Evolutionary conservation across 495 filamentous ascomycete species (phyloP).

Genomic region (Penicillium simplicissimum): DNA sequence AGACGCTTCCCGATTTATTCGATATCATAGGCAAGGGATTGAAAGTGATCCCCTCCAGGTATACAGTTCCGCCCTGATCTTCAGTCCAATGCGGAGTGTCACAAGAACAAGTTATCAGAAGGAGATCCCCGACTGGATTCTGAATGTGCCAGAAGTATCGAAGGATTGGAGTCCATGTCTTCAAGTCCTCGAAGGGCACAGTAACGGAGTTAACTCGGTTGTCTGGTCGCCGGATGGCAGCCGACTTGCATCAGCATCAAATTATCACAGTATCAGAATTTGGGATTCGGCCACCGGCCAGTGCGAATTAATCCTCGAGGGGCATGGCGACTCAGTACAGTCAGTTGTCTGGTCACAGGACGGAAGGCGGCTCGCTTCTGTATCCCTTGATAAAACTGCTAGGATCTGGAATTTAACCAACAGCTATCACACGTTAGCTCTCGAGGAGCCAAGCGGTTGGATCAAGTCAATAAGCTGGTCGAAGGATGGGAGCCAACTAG

Average conservation of each 20-base stretch:
- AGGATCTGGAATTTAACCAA: too few relatives aligned
- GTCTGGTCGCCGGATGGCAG: not conserved
- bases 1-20: slow-evolving; percentile 35
- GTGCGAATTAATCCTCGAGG: slow-evolving; percentile 49
- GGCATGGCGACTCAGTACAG: not conserved
- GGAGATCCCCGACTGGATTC: not conserved
- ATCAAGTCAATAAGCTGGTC: too few relatives aligned
- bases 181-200: slow-evolving; percentile 10
- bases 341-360: slow-evolving; percentile 37
- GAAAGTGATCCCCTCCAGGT: slow-evolving; percentile 33
- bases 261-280: not conserved
- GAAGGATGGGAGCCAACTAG: slow-evolving; percentile 32
- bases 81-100: not conserved
- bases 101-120: not conserved
- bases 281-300: slow-evolving; percentile 34
- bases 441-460: too few relatives aligned
- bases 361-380: too few relatives aligned
- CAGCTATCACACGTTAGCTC: too few relatives aligned
- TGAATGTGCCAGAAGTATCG: not conserved
- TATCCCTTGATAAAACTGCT: too few relatives aligned
- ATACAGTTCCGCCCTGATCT: slow-evolving; percentile 2
- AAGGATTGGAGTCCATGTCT: slow-evolving; percentile 18
- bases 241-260: not conserved
- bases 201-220: not conserved
- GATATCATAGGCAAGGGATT: slow-evolving; percentile 24